phyloP scores from a whole-genome alignment of 179 eudicot genomes.

The Amaranthus tricolor region DNA sequence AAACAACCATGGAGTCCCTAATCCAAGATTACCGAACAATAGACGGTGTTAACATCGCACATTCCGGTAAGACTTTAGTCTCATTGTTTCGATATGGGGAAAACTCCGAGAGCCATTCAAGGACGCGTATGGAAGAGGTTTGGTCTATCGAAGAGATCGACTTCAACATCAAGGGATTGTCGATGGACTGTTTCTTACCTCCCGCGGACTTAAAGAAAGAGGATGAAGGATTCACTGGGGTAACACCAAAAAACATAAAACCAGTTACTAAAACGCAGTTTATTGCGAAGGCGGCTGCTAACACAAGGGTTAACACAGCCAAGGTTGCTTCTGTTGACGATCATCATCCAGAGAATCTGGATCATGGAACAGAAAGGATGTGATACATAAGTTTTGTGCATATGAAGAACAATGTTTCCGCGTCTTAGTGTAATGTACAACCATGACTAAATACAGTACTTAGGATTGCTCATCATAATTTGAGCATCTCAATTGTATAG shows the following conservation, averaged over 20 bases:
- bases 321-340: conserved; percentile 33
- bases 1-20: conserved; percentile 77
- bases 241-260: conserved; percentile 18
- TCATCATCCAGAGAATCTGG: conserved; percentile 24
- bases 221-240: conserved; percentile 38
- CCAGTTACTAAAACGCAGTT: conserved; percentile 20
- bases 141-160: conserved; percentile 88
- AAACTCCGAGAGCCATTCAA: conserved; percentile 50
- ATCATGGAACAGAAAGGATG: conserved; percentile 7
- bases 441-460: conserved; percentile 10
- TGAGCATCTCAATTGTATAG: conserved; percentile 21
- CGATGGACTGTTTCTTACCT: conserved; percentile 70
- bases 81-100: conserved; percentile 75
- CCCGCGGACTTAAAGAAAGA: conserved; percentile 72
- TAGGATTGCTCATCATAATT: conserved; percentile 2
- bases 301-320: conserved; percentile 17
- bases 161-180: conserved; percentile 73
- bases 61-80: conserved; percentile 62
- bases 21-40: conserved; percentile 67
- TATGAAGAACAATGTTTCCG: conserved; percentile 7
- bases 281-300: conserved; percentile 1
- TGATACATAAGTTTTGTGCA: conserved; percentile 23
- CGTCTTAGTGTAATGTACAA: conserved; percentile 16
- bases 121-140: conserved; percentile 80
- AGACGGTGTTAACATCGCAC: conserved; percentile 83